A percentile compares a stretch with the other conserved stretches of the same genome.
Conservation (phyloP, 768 basidiomycete genomes). For the Macrocybe gigantea region DNA sequence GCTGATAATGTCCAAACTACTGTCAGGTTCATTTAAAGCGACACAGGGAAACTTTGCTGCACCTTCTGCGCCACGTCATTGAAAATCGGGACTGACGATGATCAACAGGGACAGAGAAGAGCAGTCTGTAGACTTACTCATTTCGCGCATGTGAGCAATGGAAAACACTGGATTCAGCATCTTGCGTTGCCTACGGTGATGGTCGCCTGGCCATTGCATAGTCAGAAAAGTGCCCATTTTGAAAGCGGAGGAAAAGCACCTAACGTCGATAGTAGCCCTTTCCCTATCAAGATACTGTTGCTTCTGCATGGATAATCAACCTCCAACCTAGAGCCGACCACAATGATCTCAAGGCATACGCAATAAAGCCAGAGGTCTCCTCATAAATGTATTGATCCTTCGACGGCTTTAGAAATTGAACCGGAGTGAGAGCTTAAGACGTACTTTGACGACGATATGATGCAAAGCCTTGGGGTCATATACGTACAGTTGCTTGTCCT, state of each 20-base stretch:
- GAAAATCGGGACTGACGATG: conserved; percentile 10
- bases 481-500: conserved; percentile 21
- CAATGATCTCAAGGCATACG: conserved; percentile 8
- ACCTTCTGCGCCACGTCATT: conserved; percentile 14
- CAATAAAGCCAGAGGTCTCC: conserved; percentile 28
- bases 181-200: conserved; percentile 23
- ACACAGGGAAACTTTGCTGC: too few relatives aligned
- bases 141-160: conserved; percentile 24
- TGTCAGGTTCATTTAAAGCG: too few relatives aligned
- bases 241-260: background rate
- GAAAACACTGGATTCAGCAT: conserved; percentile 35
- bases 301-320: background rate
- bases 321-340: background rate
- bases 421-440: conserved; percentile 6
- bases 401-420: background rate
- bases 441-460: conserved; percentile 26
- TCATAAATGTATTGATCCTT: conserved; percentile 24
- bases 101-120: background rate
- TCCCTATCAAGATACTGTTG: background rate
- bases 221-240: background rate
- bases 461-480: conserved; percentile 31
- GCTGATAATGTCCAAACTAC: background rate
- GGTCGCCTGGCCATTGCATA: conserved; percentile 5
- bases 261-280: conserved; percentile 4
- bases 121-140: conserved; percentile 5